Evolutionary conservation across 192 early-diverging fungal genomes (phyloP), one percentile per base, ranked within the genome.

Genomic region (Backusella luteola): DNA sequence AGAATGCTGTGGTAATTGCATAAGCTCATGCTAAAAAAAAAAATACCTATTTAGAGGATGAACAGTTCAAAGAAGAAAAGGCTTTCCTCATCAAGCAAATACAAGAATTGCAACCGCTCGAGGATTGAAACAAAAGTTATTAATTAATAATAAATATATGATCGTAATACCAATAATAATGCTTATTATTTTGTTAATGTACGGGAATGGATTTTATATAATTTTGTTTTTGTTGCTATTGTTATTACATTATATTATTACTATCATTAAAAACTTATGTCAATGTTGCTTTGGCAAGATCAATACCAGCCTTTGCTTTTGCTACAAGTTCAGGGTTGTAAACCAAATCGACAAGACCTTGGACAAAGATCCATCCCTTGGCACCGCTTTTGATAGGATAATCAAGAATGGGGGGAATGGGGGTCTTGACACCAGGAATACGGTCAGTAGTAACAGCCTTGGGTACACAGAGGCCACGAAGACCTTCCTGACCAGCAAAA

Each of bases 21-120:
- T 26, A 26, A 63, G 56, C 21, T 63, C 11, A 23, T 63, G 9
- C 11, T 14, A 12, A 63, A 59, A 44, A 44, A 44, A 32, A 32
- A 32, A 32, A 32, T 3, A 32, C 2, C 15, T 63, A 29, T 29
- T 23, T 67, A 95, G 96, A 96, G 78, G 97, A 99, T 86, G 98
- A 99, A 86, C 96, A 96, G 83, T 99, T 99, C 83, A 96, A 96
- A 78, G 97, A 98, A 83, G 98, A 99, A 81, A 99, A 99, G 85
- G 90, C 92, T 5, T 99, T 98, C 79, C 85, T 99, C 68, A 87
- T 98, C 71, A 96, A 93, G 77, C 94, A 97, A 74, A 97, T 99
- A 81, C 76, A 90, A 76, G 85, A 84, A 38, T 68, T 89, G 12
- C 77, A 75, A 73, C 74, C 79, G 9, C 34, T 72, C 59, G 73